Percentiles rank a stretch among this genome's conserved stretches.
phyloP scores from a whole-genome alignment of 2,329 filamentous ascomycete species.

The Monosporascus sp. region DNA sequence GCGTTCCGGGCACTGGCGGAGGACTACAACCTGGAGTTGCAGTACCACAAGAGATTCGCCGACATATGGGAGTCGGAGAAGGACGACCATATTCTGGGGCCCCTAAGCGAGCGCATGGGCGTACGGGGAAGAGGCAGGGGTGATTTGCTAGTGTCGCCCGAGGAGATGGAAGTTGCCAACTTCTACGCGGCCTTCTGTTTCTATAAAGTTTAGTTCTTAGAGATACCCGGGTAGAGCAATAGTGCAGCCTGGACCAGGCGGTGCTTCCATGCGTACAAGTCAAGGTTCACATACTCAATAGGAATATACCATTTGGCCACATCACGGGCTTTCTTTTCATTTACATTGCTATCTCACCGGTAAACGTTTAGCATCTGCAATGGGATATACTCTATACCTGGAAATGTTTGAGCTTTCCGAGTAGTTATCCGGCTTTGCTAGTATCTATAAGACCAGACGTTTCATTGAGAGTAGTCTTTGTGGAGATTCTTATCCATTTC shows the following conservation, averaged over 20 bases:
- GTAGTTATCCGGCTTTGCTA: no score
- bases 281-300: no score
- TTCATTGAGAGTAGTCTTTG: no score
- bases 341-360: no score
- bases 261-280: background rate
- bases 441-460: no score
- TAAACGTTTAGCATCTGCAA: no score
- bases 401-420: no score
- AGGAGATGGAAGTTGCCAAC: slow-evolving; percentile 87
- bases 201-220: slow-evolving; percentile 69
- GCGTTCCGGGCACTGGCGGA: slow-evolving; percentile 93
- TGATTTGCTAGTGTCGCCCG: slow-evolving; percentile 66
- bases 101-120: slow-evolving; percentile 91
- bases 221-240: background rate
- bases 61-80: slow-evolving; percentile 93
- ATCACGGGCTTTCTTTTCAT: no score
- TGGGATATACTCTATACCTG: no score
- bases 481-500: no score
- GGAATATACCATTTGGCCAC: no score
- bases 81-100: slow-evolving; percentile 74
- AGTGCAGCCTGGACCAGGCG: background rate
- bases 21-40: slow-evolving; percentile 92
- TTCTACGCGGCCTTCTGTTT: slow-evolving; percentile 97
- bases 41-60: slow-evolving; percentile 86
- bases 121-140: slow-evolving; percentile 69